Conservation (phyloP, 169 alveolate species). For the Neospora caninum region DNA sequence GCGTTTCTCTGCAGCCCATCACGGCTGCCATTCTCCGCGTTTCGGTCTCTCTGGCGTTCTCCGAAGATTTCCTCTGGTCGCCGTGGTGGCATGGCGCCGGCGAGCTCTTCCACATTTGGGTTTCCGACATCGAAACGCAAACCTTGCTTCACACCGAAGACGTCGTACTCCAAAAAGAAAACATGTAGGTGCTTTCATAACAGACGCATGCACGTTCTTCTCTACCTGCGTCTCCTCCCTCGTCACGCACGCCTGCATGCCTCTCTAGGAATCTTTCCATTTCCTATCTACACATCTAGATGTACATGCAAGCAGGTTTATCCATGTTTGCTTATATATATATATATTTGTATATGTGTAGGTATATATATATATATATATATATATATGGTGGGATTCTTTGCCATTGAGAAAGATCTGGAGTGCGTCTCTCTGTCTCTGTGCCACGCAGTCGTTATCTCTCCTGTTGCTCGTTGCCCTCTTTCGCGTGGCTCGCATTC, state of each 20-base stretch:
- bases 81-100: slow-evolving; percentile 55
- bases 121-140: slow-evolving; percentile 59
- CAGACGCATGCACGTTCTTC: background rate
- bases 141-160: slow-evolving; percentile 70
- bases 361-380: background rate
- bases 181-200: background rate
- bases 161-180: slow-evolving; percentile 37
- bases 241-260: too few species aligned
- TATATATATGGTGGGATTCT: background rate
- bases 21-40: slow-evolving; percentile 66
- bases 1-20: slow-evolving; percentile 61
- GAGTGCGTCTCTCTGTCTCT: too few species aligned
- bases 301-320: background rate
- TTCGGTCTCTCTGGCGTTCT: slow-evolving; percentile 24
- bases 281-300: too few species aligned
- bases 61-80: slow-evolving; percentile 60
- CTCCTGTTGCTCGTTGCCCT: too few species aligned
- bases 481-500: background rate
- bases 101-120: slow-evolving; percentile 71
- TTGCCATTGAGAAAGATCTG: too few species aligned
- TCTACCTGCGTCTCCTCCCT: background rate
- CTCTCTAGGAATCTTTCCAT: too few species aligned
- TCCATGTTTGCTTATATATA: background rate
- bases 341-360: background rate
- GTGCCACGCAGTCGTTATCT: too few species aligned